A percentile compares a stretch with the other conserved stretches of the same genome.
These are phyloP conservation scores for Scheffersomyces stipitis DNA, from an alignment of 805 yeast genomes.

Conservation along the genomic window DNA sequence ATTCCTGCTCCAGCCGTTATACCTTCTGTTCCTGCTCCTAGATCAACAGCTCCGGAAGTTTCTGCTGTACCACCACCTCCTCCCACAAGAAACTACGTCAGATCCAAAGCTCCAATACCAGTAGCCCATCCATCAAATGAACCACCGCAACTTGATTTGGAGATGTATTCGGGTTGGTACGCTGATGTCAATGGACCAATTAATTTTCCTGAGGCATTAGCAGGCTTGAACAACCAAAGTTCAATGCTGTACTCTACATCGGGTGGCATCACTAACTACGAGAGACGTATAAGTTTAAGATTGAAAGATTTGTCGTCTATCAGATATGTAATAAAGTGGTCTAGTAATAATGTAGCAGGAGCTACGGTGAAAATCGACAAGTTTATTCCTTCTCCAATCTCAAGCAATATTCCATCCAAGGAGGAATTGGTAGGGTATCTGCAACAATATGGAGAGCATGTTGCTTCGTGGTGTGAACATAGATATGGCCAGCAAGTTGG, in stretches of 20 bases:
- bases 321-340: conserved; percentile 41
- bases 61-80: conserved; percentile 33
- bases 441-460: conserved; percentile 47
- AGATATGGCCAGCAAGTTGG: conserved; percentile 49
- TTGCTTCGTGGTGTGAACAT: conserved; percentile 56
- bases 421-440: conserved; percentile 33
- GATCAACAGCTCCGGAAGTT: conserved; percentile 6
- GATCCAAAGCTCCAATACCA: conserved; percentile 15
- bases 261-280: conserved; percentile 12
- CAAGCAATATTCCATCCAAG: conserved; percentile 24
- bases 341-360: conserved; percentile 15
- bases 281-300: conserved; percentile 35
- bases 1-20: conserved; percentile 12
- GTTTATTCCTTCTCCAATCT: conserved; percentile 46
- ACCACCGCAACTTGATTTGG: conserved; percentile 42
- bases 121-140: conserved; percentile 14
- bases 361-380: conserved; percentile 28
- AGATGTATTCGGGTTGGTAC: conserved; percentile 49
- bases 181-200: conserved; percentile 23
- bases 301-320: conserved; percentile 43
- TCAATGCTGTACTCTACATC: conserved; percentile 11
- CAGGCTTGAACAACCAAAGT: conserved; percentile 33
- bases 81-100: conserved; percentile 20
- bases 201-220: conserved; percentile 37
- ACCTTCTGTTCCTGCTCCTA: not conserved